These are phyloP conservation scores for Termitomyces sp. DNA, from an alignment of 768 basidiomycete species.

Conservation along the genomic window DNA sequence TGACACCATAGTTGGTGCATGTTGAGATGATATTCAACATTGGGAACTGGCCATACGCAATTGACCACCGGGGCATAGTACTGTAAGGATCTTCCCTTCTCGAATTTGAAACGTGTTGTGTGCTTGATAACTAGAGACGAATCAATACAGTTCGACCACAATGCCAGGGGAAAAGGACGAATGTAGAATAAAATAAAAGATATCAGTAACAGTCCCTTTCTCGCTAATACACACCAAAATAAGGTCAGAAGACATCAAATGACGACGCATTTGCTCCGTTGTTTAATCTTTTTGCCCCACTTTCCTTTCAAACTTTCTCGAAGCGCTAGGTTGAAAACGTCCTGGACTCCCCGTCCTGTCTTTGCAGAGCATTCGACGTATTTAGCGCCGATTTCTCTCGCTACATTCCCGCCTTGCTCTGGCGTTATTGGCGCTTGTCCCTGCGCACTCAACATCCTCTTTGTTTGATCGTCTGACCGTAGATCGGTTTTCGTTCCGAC, in stretches of 20 bases:
- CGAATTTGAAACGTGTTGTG: not conserved
- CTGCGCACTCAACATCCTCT: slow-evolving; percentile 86
- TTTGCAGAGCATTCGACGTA: slow-evolving; percentile 96
- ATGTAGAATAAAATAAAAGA: slow-evolving; percentile 7
- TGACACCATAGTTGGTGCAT: not conserved
- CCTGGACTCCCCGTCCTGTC: slow-evolving; percentile 84
- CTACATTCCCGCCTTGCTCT: slow-evolving; percentile 81
- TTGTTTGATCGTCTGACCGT: slow-evolving; percentile 80
- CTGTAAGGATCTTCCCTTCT: not conserved
- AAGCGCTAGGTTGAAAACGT: slow-evolving; percentile 87
- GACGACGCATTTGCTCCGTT: slow-evolving; percentile 66
- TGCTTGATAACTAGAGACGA: not conserved
- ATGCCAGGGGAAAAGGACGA: not conserved
- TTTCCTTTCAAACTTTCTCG: slow-evolving; percentile 83
- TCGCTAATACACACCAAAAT: slow-evolving; percentile 15
- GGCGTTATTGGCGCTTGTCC: slow-evolving; percentile 78
- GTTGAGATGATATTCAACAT: not conserved
- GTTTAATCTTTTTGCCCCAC: slow-evolving; percentile 70
- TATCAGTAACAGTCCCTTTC: slow-evolving; percentile 21
- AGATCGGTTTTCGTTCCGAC: slow-evolving; percentile 95
- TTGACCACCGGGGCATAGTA: not conserved
- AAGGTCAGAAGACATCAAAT: slow-evolving; percentile 23
- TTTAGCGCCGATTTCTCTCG: slow-evolving; percentile 88
- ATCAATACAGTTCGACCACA: not conserved
- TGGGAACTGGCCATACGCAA: not conserved